phyloP scores from a whole-genome alignment of 1,139 yeast genomes.

The Nakaseomyces nivariensis region DNA sequence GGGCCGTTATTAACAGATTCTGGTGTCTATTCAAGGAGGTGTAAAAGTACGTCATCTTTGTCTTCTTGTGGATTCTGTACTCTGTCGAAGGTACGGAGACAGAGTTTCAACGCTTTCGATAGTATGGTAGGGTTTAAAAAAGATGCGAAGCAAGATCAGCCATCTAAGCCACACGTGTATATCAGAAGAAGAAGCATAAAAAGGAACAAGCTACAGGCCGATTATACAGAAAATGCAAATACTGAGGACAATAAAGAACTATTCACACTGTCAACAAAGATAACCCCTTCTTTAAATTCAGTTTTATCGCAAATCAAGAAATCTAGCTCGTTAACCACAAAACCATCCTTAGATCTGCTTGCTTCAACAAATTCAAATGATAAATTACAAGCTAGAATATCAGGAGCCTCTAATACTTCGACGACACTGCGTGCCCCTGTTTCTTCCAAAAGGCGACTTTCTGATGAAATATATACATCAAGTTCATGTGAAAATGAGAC shows the following conservation, averaged over 20 bases:
- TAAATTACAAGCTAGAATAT: background rate
- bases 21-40: background rate
- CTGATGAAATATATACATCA: background rate
- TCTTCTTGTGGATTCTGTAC: background rate
- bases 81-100: background rate
- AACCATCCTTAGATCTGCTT: background rate
- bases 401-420: background rate
- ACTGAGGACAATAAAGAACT: background rate
- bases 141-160: too few species aligned
- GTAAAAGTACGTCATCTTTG: background rate
- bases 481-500: background rate
- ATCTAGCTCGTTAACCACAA: background rate
- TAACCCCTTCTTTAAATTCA: constrained; percentile 19
- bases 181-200: background rate
- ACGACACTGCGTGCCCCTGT: background rate
- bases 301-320: constrained; percentile 14
- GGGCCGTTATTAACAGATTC: background rate
- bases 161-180: background rate
- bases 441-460: background rate
- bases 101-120: background rate
- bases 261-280: background rate
- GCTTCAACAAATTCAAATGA: background rate
- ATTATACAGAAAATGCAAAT: background rate
- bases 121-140: background rate
- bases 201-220: background rate